These are phyloP conservation scores for Ampelocalamus luodianensis DNA, from an alignment of 176 grass and related monocot species.

Conservation along the genomic window DNA sequence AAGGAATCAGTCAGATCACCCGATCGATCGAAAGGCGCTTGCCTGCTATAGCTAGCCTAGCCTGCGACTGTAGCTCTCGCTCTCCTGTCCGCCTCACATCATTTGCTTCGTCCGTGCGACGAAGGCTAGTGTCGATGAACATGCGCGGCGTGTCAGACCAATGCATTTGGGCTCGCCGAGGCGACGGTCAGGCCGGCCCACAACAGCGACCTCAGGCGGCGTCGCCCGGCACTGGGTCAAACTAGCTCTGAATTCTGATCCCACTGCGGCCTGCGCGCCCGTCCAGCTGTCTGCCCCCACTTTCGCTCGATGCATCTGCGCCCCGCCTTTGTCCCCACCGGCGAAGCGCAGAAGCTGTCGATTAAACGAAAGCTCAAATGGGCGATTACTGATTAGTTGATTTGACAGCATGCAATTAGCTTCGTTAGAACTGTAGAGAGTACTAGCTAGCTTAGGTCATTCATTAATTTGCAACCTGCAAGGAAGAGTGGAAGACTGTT, in stretches of 20 bases:
- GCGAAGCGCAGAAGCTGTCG: not conserved
- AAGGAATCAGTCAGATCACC: not conserved
- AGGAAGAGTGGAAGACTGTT: not conserved
- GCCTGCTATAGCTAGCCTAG: not conserved
- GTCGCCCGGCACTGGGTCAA: conserved; percentile 37
- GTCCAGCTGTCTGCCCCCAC: not conserved
- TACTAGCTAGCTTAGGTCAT: not conserved
- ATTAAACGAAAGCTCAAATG: too few relatives aligned
- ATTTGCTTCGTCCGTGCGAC: not conserved
- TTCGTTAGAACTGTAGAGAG: not conserved
- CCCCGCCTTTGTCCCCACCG: conserved; percentile 5
- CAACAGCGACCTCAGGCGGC: conserved; percentile 4
- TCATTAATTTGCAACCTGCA: not conserved
- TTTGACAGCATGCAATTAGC: not conserved
- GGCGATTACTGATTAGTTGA: not conserved
- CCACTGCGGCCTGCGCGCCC: conserved; percentile 4
- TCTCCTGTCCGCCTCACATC: not conserved
- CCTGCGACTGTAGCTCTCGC: not conserved
- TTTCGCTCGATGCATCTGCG: not conserved
- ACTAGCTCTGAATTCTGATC: conserved; percentile 17
- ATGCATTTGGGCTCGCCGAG: conserved; percentile 16
- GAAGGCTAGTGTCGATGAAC: conserved; percentile 1
- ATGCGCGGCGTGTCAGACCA: conserved; percentile 29
- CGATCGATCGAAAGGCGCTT: not conserved
- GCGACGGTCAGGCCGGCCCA: not conserved